These are phyloP conservation scores for Thuja plicata DNA, from an alignment of 83 land plant species.

Conservation along the genomic window DNA sequence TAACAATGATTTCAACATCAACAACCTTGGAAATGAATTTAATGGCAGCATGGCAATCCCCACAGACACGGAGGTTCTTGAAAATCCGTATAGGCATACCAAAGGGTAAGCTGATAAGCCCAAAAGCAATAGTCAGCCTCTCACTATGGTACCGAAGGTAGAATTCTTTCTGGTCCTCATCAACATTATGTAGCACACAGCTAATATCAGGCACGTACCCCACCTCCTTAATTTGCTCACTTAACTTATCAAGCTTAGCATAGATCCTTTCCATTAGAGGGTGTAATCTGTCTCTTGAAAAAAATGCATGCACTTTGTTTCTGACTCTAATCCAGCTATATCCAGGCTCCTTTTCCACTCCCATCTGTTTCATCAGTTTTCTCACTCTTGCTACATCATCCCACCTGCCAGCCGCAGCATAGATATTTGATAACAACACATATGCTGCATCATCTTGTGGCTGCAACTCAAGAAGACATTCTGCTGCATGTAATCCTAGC, in stretches of 20 bases:
- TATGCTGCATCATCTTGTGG: conserved; percentile 8
- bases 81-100: conserved; percentile 5
- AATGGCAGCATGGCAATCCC: not conserved
- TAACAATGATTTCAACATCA: conserved; percentile 3
- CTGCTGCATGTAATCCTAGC: not conserved
- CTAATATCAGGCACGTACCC: not conserved
- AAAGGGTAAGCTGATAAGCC: conserved; percentile 5
- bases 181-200: conserved; percentile 11
- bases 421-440: conserved; percentile 11
- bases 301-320: conserved; percentile 5
- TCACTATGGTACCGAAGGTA: conserved; percentile 7
- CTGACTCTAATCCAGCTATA: conserved; percentile 6
- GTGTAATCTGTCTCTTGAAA: conserved; percentile 4
- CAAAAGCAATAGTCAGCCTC: conserved; percentile 2
- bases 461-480: conserved; percentile 7
- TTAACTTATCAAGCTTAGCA: not conserved
- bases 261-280: conserved; percentile 6
- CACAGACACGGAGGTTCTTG: conserved; percentile 8
- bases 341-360: conserved; percentile 12
- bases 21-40: conserved; percentile 1
- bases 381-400: conserved; percentile 12
- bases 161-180: not conserved
- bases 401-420: conserved; percentile 8
- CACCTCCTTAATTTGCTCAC: conserved; percentile 2
- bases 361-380: conserved; percentile 7